Percentiles rank a stretch among this genome's conserved stretches.
Conservation (phyloP, 2,329 filamentous ascomycete genomes). For the Fusarium gaditjirri region DNA sequence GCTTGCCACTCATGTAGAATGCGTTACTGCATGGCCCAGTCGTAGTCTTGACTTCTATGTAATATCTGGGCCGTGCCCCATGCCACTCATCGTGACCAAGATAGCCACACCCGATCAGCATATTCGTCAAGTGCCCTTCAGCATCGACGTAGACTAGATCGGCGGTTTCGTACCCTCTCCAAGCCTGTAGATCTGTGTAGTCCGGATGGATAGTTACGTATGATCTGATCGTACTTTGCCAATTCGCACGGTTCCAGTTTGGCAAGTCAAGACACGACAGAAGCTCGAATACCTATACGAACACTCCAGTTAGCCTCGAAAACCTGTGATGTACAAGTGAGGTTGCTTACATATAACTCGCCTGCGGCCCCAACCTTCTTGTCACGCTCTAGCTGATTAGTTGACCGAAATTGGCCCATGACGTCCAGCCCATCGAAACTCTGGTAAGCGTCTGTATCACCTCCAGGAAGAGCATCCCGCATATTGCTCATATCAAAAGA, state of each 20-base stretch:
- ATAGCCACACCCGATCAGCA: not conserved
- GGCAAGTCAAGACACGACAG: not conserved
- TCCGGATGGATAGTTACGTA: not conserved
- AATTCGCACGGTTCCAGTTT: not conserved
- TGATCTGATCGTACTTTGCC: not conserved
- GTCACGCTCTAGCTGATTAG: not conserved
- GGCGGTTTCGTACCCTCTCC: not conserved
- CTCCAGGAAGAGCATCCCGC: not conserved
- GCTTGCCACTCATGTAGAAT: not conserved
- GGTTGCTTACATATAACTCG: not conserved
- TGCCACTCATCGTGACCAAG: not conserved
- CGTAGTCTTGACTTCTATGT: not conserved
- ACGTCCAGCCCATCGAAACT: not conserved
- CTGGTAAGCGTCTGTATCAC: not conserved
- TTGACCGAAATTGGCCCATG: not conserved
- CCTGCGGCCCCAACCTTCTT: not conserved
- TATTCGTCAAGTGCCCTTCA: not conserved
- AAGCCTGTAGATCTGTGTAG: not conserved
- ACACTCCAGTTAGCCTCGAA: not conserved
- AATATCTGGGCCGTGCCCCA: not conserved
- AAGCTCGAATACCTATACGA: not conserved
- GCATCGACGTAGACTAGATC: not conserved
- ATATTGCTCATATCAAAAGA: not conserved
- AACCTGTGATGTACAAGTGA: not conserved
- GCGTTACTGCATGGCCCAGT: not conserved